Evolutionary conservation across 768 basidiomycete species (phyloP), one percentile per base, ranked within the genome.

Genomic region (Rhodotorula paludigena): DNA sequence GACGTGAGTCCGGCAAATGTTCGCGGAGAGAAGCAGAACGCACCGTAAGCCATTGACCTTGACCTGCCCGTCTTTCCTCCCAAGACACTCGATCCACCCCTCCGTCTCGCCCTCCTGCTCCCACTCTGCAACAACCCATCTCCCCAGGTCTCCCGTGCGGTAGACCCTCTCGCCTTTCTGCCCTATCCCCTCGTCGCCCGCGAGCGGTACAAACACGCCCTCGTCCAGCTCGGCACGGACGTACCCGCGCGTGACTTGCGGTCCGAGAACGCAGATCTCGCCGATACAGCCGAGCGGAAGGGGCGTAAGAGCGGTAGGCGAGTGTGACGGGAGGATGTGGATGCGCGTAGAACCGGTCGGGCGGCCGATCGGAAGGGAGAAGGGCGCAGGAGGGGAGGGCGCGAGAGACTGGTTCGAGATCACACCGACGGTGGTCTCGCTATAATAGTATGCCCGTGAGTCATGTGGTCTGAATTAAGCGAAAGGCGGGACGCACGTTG

Each of bases 341-440:
- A 72, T 53, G 25, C 59, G 51, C 25, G 58, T 72, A 6, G 28
- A 18, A 11, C 71, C 71, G 20, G 66, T 72, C 2, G 71, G 71
- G 8, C 57, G 52, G 35, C 71, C 71, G 69, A 72, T 72, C 0
- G 71, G 71, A 2, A 67, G 60, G 3, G 66, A 42, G 35, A 55
- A 62, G 1, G 60, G 47, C 10, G 56, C 23, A 2, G 45, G 47
- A 2, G 70, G 62, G 14, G 65, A 60, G 1, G 63, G 41, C 0
- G 60, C 48, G 28, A 33, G 20, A 5, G 63, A 64, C 28, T 64
- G 71, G 53, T 72, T 72, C 36, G 66, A 68, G 32, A 72, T 64
- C 35, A 72, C 66, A 23, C 71, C 71, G 47, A 72, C 71, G 21
- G 71, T 72, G 5, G 71, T 72, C 36, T 72, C 71, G 47, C 69